A percentile compares a stretch with the other conserved stretches of the same genome.
Conservation (phyloP, 2,329 filamentous ascomycete genomes). For the Penicillium sp. region DNA sequence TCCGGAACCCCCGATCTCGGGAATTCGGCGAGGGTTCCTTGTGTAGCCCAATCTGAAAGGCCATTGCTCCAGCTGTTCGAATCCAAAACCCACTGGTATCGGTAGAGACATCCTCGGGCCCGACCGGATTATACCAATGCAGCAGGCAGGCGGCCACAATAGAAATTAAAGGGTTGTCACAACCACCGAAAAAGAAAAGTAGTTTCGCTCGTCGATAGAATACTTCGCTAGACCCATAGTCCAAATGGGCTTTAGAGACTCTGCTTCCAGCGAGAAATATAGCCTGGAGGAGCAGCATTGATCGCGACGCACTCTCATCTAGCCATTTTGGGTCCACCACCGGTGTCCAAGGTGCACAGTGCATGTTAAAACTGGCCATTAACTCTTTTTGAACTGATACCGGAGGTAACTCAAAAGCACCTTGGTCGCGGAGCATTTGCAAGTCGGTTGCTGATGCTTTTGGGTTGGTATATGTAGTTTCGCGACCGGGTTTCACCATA, state of each 20-base stretch:
- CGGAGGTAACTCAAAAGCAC: constrained; percentile 26
- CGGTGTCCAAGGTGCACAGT: constrained; percentile 45
- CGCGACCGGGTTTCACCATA: constrained; percentile 30
- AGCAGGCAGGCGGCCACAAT: constrained; percentile 42
- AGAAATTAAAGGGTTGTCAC: constrained; percentile 42
- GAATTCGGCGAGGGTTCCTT: constrained; percentile 39
- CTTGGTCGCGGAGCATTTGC: constrained; percentile 28
- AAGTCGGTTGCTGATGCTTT: constrained; percentile 23
- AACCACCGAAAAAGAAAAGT: constrained; percentile 36
- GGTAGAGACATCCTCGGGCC: constrained; percentile 41
- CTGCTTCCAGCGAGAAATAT: constrained; percentile 46
- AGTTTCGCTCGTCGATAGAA: constrained; percentile 36
- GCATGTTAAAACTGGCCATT: constrained; percentile 43
- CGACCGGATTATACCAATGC: constrained; percentile 48
- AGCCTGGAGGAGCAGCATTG: constrained; percentile 32
- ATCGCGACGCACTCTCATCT: constrained; percentile 32
- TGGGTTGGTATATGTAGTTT: constrained; percentile 23
- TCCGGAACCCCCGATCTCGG: constrained; percentile 38
- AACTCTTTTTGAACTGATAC: constrained; percentile 36
- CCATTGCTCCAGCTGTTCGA: constrained; percentile 42
- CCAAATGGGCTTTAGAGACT: constrained; percentile 34
- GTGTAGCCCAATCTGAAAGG: constrained; percentile 46
- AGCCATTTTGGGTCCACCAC: constrained; percentile 45
- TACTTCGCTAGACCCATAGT: constrained; percentile 33
- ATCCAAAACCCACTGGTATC: constrained; percentile 48